A percentile compares a stretch with the other conserved stretches of the same genome.
phyloP scores from a whole-genome alignment of 352 stramenopile species.

The Pythium monospermum region DNA sequence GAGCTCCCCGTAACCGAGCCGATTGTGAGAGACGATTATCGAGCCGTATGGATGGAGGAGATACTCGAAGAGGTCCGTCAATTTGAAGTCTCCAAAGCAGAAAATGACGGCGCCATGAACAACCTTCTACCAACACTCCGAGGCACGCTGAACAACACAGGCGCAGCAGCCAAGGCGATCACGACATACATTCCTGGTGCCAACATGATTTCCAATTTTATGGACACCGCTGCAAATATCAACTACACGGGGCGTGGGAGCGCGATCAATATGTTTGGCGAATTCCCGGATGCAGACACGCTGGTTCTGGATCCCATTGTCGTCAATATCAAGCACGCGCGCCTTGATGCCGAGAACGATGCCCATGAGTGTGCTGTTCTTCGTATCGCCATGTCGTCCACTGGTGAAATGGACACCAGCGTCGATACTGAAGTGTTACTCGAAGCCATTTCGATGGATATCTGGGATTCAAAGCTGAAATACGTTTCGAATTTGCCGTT shows the following conservation, averaged over 20 bases:
- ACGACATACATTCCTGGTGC: conserved; percentile 66
- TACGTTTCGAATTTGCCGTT: conserved; percentile 77
- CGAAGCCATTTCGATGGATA: conserved; percentile 84
- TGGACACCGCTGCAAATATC: conserved; percentile 56
- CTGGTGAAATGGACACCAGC: conserved; percentile 45
- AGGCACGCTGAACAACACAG: conserved; percentile 44
- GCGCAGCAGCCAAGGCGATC: conserved; percentile 64
- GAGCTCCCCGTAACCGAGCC: conserved; percentile 32
- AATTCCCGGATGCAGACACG: conserved; percentile 46
- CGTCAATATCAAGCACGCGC: conserved; percentile 8
- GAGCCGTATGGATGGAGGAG: conserved; percentile 54
- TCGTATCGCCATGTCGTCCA: conserved; percentile 77
- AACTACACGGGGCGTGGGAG: conserved; percentile 38
- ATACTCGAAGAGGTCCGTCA: conserved; percentile 53
- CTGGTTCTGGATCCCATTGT: conserved; percentile 69
- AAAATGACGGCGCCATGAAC: conserved; percentile 30
- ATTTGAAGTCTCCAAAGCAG: conserved; percentile 45
- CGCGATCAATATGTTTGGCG: conserved; percentile 43
- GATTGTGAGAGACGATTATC: conserved; percentile 52
- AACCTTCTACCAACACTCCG: conserved; percentile 56
- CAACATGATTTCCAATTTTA: conserved; percentile 69
- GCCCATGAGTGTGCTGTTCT: conserved; percentile 60
- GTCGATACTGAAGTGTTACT: conserved; percentile 76
- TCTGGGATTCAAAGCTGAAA: conserved; percentile 81
- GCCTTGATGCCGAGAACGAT: conserved; percentile 21